Evolutionary conservation across 306 rosid genomes (phyloP), one percentile per base, ranked within the genome.

Genomic region (Psophocarpus tetragonolobus): DNA sequence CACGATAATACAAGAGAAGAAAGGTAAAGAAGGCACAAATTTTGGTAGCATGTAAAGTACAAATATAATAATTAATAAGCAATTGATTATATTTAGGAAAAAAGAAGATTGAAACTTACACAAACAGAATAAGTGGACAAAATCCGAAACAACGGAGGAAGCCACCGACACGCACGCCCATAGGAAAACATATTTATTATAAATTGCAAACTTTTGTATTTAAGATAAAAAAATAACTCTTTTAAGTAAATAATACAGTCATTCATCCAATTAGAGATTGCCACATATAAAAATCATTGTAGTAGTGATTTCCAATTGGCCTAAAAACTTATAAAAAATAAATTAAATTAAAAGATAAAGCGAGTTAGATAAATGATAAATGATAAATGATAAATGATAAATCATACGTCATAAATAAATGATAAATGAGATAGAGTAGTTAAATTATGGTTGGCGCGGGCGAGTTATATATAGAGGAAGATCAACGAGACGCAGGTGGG

Each of bases 381-480:
- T n/a, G n/a, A n/a, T 15, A 15, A 2, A 54, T 0, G 23, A 5
- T 18, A 36, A 8, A 15, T 12, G 30, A 51, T 7, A 35, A 5
- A 36, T 36, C 41, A 36, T 36, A 6, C 4, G 8, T 36, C 41
- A 24, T 21, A 36, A 60, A 70, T 36, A 60, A 56, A 60, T 10
- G 32, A 67, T 53, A 51, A 17, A 48, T 21, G 27, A 30, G 5
- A 58, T 0, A 60, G 36, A 60, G 23, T 30, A 30, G 36, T 60
- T 60, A 64, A 72, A 50, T 54, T 10, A 53, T 21, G 0, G 11
- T 68, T 63, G 81, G 80, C 74, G 88, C 80, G 63, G 29, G 71
- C 3, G 61, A 66, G 33, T 39, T 68, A 38, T 81, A 80, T 74
- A 68, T 74, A 8, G 30, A 30, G 29, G 61, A 39, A 20, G 44